A percentile compares a stretch with the other conserved stretches of the same genome.
phyloP scores from a whole-genome alignment of 169 alveolate species.

The Theileria sp. region DNA sequence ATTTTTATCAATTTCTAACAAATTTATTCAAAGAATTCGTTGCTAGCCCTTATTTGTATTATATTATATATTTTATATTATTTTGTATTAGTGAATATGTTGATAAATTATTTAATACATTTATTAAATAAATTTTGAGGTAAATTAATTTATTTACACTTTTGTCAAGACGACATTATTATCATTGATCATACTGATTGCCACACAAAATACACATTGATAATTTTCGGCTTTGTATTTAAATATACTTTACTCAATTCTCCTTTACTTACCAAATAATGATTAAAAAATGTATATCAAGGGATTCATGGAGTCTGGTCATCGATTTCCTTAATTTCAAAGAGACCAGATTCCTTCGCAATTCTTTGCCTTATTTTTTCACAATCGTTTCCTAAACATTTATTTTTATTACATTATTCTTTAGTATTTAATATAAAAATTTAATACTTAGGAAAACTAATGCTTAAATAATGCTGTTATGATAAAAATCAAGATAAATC shows the following conservation, averaged over 20 bases:
- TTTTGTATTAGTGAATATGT: not conserved
- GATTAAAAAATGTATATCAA: not conserved
- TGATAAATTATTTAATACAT: too few relatives aligned
- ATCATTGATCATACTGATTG: not conserved
- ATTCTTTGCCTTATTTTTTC: conserved; percentile 3
- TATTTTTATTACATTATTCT: not conserved
- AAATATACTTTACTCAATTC: not conserved
- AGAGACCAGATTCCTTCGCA: not conserved
- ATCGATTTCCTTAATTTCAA: not conserved
- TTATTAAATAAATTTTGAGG: not conserved
- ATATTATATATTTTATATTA: too few relatives aligned
- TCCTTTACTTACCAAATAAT: not conserved
- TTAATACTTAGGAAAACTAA: not conserved
- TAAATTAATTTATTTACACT: not conserved
- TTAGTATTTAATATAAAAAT: too few relatives aligned
- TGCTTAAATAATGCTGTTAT: too few relatives aligned
- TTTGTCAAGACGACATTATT: not conserved
- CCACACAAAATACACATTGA: not conserved
- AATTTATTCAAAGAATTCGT: not conserved
- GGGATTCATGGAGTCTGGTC: not conserved
- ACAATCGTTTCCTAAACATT: conserved; percentile 1
- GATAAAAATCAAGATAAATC: not conserved
- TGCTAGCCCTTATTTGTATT: not conserved
- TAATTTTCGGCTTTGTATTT: not conserved
- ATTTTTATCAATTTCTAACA: not conserved